Evolutionary conservation across 2,329 filamentous ascomycete genomes (phyloP), one percentile per base, ranked within the genome.

Genomic region (Capronia epimyces): DNA sequence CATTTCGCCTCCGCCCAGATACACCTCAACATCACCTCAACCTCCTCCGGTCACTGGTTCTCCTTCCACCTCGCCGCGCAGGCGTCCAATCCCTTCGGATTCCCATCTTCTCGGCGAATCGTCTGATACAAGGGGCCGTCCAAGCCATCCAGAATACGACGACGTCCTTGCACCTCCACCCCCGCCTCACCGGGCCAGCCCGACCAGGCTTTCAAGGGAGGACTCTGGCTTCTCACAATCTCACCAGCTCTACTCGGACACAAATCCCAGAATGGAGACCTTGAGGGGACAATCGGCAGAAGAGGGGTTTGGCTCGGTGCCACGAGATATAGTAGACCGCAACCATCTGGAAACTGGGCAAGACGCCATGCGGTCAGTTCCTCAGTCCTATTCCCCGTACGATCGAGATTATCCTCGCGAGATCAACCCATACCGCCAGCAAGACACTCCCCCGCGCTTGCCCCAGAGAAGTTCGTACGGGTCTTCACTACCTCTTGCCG

Each of bases 151-250:
- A 32, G 32, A 48, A 29, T 45, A 52, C 53, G 52, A 52, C 43
- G 58, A 60, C 24, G n/a, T 42, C 9, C 46, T 46, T 21, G 52
- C 59, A 37, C 63, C 66, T 45, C 55, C 60, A 43, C 64, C 64
- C 22, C 65, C 64, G 29, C 63, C 61, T 13, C 66, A 69, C 55
- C 63, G 63, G 52, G 18, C 56, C 60, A 60, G 62, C 56, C 40
- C 53, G 53, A 56, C 47, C 52, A 53, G 63, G 52, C 60, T 62
- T 50, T 49, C 58, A 25, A 46, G 59, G 59, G 44, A 46, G 53
- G 43, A 54, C 37, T 7, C 54, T 49, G 46, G 42, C 22, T 37
- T 27, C 21, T 27, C 52, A 37, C 52, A 47, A 27, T 18, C 31
- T 13, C 47, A 50, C 39, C 52, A 44, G 34, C 44, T 50, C 37